Evolutionary conservation across 305 asterid species (phyloP).

Genomic region (Petunia hybrid): DNA sequence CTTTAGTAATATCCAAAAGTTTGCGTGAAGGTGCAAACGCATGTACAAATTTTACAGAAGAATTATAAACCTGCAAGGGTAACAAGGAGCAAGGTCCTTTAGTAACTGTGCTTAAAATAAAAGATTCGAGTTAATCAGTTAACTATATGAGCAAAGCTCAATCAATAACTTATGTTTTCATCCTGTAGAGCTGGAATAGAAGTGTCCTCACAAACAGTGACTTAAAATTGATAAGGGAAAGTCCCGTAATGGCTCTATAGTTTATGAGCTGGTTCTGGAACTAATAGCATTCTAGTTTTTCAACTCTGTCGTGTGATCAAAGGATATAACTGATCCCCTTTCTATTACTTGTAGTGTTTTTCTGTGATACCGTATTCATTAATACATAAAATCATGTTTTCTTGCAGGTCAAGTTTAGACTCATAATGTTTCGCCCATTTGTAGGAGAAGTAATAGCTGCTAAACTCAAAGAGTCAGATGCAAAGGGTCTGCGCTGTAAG

Average conservation of each 20-base stretch:
- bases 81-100: not conserved
- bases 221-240: not conserved
- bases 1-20: not conserved
- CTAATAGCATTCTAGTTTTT: not conserved
- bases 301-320: not conserved
- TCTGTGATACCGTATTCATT: conserved; percentile 4
- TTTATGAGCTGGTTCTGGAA: conserved; percentile 16
- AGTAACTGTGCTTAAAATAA: not conserved
- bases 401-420: conserved; percentile 76
- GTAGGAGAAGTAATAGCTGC: conserved; percentile 84
- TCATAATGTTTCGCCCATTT: conserved; percentile 85
- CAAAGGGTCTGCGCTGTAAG: conserved; percentile 78
- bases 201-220: not conserved
- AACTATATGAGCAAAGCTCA: not conserved
- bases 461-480: conserved; percentile 68
- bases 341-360: not conserved
- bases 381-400: conserved; percentile 22
- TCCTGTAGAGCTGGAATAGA: not conserved
- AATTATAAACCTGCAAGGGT: conserved; percentile 2
- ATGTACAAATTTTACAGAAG: not conserved
- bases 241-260: not conserved
- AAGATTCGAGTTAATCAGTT: not conserved
- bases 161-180: not conserved
- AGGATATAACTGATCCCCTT: not conserved
- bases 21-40: not conserved